Evolutionary conservation across 495 filamentous ascomycete genomes (phyloP).

Genomic region (Penicillium arizonense): DNA sequence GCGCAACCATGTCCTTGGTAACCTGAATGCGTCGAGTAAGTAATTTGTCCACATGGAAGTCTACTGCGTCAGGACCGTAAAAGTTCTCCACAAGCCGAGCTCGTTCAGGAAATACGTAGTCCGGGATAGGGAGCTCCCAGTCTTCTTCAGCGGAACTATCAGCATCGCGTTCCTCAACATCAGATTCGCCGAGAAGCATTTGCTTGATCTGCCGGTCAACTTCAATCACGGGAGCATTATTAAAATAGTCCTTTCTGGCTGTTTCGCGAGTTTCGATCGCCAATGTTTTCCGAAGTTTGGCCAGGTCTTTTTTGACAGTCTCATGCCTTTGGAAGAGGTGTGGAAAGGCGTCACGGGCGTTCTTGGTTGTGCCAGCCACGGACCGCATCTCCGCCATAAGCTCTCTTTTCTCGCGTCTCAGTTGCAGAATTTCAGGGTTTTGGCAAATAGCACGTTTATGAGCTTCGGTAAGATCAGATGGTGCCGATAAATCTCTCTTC

Average conservation of each 20-base stretch:
- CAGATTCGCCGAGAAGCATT: conserved; percentile 15
- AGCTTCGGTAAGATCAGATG: conserved; percentile 23
- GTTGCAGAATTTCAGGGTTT: conserved; percentile 21
- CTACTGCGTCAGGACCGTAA: conserved; percentile 25
- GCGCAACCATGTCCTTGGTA: conserved; percentile 28
- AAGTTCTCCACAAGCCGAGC: conserved; percentile 28
- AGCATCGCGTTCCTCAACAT: conserved; percentile 13
- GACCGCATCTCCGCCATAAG: conserved; percentile 28
- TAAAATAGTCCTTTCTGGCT: conserved; percentile 33
- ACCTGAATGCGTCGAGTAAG: conserved; percentile 26
- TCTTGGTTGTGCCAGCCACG: conserved; percentile 23
- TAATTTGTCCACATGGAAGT: conserved; percentile 24
- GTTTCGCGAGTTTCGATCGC: conserved; percentile 18
- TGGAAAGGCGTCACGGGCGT: conserved; percentile 19
- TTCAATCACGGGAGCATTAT: conserved; percentile 23
- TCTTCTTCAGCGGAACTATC: conserved; percentile 16
- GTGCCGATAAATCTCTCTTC: conserved; percentile 22
- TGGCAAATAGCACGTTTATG: conserved; percentile 23
- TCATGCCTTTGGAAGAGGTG: conserved; percentile 26
- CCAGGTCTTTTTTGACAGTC: conserved; percentile 15
- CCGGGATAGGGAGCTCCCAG: conserved; percentile 19
- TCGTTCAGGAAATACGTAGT: conserved; percentile 26
- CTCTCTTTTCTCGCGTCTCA: conserved; percentile 30
- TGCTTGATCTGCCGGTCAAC: conserved; percentile 29
- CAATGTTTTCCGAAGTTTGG: conserved; percentile 24